A percentile compares a stretch with the other conserved stretches of the same genome.
phyloP scores from a whole-genome alignment of 2,329 filamentous ascomycete genomes.

The Colletotrichum eleusines region DNA sequence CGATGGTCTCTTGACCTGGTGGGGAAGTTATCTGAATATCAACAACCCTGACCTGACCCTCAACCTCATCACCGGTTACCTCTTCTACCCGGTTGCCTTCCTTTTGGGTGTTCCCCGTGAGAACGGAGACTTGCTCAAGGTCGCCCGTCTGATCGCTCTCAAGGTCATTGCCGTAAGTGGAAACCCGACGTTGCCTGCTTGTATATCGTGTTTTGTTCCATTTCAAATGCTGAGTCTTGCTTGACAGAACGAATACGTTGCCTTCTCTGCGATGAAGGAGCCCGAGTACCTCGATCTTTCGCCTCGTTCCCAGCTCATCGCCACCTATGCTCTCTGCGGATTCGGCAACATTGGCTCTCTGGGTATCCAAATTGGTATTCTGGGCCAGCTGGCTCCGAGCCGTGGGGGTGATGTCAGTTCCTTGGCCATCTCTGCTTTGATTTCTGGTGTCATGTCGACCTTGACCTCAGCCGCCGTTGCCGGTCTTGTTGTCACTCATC shows the following conservation, averaged over 20 bases:
- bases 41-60: slow-evolving; percentile 77
- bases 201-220: background rate
- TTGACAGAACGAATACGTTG: slow-evolving; percentile 79
- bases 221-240: slow-evolving; percentile 46
- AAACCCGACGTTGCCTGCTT: background rate
- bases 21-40: slow-evolving; percentile 83
- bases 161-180: slow-evolving; percentile 79
- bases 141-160: slow-evolving; percentile 82
- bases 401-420: slow-evolving; percentile 80
- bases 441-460: slow-evolving; percentile 83
- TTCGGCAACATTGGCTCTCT: slow-evolving; percentile 90
- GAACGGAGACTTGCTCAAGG: slow-evolving; percentile 75
- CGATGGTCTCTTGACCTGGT: slow-evolving; percentile 86
- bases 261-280: slow-evolving; percentile 69
- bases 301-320: slow-evolving; percentile 81
- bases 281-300: slow-evolving; percentile 69
- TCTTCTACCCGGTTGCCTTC: slow-evolving; percentile 83
- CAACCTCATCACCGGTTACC: slow-evolving; percentile 80
- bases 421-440: slow-evolving; percentile 80
- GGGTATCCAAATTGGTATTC: slow-evolving; percentile 89
- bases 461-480: slow-evolving; percentile 83
- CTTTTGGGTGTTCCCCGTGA: slow-evolving; percentile 80
- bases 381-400: slow-evolving; percentile 82
- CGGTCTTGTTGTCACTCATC: slow-evolving; percentile 76
- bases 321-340: slow-evolving; percentile 85